Base-by-base conservation (phyloP, 768 basidiomycete species). In the Trametes punicea region DNA sequence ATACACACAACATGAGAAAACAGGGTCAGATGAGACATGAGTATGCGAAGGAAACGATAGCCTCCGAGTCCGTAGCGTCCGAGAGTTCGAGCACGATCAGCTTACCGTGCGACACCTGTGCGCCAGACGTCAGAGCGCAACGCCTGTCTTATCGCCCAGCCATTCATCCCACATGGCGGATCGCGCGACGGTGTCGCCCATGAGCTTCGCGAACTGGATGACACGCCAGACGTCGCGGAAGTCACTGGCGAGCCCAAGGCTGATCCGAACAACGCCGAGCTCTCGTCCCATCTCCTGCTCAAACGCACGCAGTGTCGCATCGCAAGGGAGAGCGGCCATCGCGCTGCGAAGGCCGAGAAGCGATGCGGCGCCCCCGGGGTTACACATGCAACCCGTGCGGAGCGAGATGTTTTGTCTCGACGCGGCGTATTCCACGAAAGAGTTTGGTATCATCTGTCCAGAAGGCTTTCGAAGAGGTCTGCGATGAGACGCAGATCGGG, bases 381-480 rank as follows among this genome's bases (percentile, higher is more conserved):
- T 93, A 66, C 91, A 93, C 82, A 92, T 85, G 68, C 90, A 93
- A 0, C 90, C 90, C 2, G 90, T 89, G 39, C 90, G 84, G 29
- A 93, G 71, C 16, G 89, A 90, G 55, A 93, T 84, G 47, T 77
- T 80, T 60, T 80, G 76, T 49, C 70, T 74, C 16, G 83, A 77
- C 13, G 89, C 88, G 0, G 84, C 77, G 62, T 85, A 75, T 65
- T 88, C 88, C 63, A 91, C 77, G 69, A 90, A 90, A 2, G 83
- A 82, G 59, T 86, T 85, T 0, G 88, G 81, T 4, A 89, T 71
- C 74, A 85, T 80, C 38, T 82, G 78, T 15, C 87, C 87, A 8
- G 74, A 71, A 23, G 87, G 81, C 87, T 90, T 64, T 36, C 10
- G 16, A 45, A 15, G 51, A 54, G 16, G 56, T 54, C 48, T 54